Evolutionary conservation across 345 rosid genomes (phyloP).

Genomic region (Citrus cavaleriei): DNA sequence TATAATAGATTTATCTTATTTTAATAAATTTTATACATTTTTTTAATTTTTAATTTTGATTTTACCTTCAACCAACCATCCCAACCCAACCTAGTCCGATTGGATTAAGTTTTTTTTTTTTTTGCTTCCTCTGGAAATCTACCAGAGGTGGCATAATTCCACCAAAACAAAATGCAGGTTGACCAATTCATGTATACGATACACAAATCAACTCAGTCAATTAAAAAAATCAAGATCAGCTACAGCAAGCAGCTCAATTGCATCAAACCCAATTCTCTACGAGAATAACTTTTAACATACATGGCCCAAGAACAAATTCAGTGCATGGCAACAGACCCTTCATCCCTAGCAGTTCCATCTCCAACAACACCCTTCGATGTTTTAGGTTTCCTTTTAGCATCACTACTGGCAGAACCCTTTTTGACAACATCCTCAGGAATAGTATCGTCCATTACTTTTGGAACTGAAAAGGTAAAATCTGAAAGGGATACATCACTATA

Average conservation of each 20-base stretch:
- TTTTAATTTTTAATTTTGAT: too few relatives aligned
- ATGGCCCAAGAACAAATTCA: neutral
- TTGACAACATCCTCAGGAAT: constrained; percentile 43
- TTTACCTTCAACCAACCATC: too few relatives aligned
- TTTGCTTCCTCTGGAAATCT: neutral
- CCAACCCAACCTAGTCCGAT: too few relatives aligned
- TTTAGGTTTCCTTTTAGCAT: constrained; percentile 16
- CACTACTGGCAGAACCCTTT: constrained; percentile 25
- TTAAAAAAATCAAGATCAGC: neutral
- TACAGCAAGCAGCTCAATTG: neutral
- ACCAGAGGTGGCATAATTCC: neutral
- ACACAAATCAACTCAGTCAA: neutral
- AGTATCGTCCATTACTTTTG: constrained; percentile 84
- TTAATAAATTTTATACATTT: too few relatives aligned
- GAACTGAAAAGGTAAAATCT: constrained; percentile 54
- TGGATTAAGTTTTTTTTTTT: too few relatives aligned
- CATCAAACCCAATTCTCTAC: neutral
- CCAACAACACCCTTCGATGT: constrained; percentile 10
- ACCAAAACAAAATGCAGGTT: neutral
- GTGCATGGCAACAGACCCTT: neutral
- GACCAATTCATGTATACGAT: neutral
- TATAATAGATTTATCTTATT: too few relatives aligned
- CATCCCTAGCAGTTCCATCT: neutral
- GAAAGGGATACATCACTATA: constrained; percentile 43
- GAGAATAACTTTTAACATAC: neutral